phyloP scores from a whole-genome alignment of 2,329 filamentous ascomycete genomes.

The Trichoderma harzianum region DNA sequence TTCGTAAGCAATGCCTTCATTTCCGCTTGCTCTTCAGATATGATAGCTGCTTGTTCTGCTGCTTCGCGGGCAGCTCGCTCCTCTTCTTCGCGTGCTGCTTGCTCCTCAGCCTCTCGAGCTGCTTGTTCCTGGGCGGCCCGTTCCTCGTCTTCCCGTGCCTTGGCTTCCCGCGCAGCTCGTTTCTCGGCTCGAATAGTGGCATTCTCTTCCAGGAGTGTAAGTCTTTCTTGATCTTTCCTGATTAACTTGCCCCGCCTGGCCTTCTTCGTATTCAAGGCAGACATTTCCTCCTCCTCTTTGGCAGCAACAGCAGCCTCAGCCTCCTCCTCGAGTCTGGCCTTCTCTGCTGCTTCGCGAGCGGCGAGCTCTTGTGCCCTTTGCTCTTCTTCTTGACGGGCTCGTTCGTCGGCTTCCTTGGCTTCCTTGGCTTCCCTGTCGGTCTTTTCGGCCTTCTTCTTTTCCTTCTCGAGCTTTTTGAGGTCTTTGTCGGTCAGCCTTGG shows the following conservation, averaged over 20 bases:
- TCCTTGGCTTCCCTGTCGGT: slow-evolving; percentile 35
- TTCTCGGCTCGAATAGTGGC: neutral
- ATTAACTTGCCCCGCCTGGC: slow-evolving; percentile 17
- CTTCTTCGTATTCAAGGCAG: slow-evolving; percentile 33
- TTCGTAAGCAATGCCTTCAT: slow-evolving; percentile 44
- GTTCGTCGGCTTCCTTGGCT: slow-evolving; percentile 33
- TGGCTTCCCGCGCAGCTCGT: slow-evolving; percentile 7
- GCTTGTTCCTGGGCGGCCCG: slow-evolving; percentile 17
- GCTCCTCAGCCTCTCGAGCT: slow-evolving; percentile 20
- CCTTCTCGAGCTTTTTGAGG: slow-evolving; percentile 49
- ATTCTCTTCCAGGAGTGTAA: neutral
- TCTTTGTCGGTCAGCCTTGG: slow-evolving; percentile 49
- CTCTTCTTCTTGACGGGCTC: slow-evolving; percentile 24
- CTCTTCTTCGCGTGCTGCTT: slow-evolving; percentile 20
- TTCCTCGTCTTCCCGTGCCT: slow-evolving; percentile 14
- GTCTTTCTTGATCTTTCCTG: slow-evolving; percentile 19
- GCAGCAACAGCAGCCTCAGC: slow-evolving; percentile 15
- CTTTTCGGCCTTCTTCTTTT: slow-evolving; percentile 43
- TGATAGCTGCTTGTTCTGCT: slow-evolving; percentile 20
- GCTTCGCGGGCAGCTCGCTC: slow-evolving; percentile 22
- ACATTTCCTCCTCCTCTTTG: slow-evolving; percentile 40
- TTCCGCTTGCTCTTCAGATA: slow-evolving; percentile 36
- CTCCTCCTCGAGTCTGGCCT: slow-evolving; percentile 26
- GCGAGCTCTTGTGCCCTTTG: slow-evolving; percentile 27
- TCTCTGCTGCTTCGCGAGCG: slow-evolving; percentile 27